Base-by-base conservation (phyloP, 805 yeast species). In the Jamesozyma piceae region DNA sequence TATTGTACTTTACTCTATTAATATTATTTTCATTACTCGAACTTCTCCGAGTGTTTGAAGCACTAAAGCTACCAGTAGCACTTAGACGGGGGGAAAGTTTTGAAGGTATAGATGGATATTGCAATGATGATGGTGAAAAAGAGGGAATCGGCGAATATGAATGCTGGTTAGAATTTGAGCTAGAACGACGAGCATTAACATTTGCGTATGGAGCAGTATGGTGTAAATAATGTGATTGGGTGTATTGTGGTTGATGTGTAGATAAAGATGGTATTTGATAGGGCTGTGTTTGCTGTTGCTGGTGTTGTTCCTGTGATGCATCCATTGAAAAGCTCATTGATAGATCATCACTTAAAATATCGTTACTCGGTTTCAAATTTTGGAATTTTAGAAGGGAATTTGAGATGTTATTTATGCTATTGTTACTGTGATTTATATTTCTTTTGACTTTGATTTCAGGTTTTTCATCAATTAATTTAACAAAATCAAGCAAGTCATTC, bases 401-500 rank as follows among this genome's bases (percentile, higher is more conserved):
- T 8, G 71, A 54, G 14, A 65, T 57, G 37, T 64, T 30, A 35
- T 43, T 38, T 18, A 33, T 22, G 19, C 37, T 43, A 20, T 45
- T 64, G 26, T 47, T 47, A n/a, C 38, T 39, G 4, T 44, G 30
- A 27, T 11, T 38, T 10, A 29, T 15, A 21, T 32, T 38, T 47
- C 50, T 52, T 28, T 46, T 51, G 2, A 57, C 21, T 18, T 73
- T 67, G 20, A 78, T 60, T 35, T 77, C 83, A 8, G 71, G 67
- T 51, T 76, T 78, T 37, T 77, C 74, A 49, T 84, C 92, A 35
- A 84, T 74, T 71, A 82, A 67, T 48, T 74, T 69, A 37, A 84
- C 82, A 65, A 84, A 84, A 39, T 81, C 84, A 45, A 80, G 71
- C 17, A 84, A 67, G 49, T 78, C 85, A 43, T 55, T 55, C 3